Evolutionary conservation across 2,329 filamentous ascomycete genomes (phyloP).

Genomic region (Penicillium sp.): DNA sequence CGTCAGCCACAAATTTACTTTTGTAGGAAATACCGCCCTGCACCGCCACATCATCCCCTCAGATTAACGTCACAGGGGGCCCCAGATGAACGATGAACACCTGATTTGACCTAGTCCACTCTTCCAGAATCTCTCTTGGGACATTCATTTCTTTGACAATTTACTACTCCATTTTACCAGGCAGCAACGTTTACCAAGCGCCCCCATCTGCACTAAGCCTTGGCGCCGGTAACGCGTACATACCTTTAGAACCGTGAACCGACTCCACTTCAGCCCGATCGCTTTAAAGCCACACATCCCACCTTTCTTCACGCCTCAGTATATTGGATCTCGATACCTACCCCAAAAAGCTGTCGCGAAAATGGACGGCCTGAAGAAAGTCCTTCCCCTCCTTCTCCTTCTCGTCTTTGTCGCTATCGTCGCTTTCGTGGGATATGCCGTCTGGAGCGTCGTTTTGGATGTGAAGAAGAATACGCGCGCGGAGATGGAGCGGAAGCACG

Average conservation of each 20-base stretch:
- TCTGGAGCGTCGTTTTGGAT: constrained; percentile 60
- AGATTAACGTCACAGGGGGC: neutral
- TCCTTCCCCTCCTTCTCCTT: constrained; percentile 59
- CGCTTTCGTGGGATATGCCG: constrained; percentile 56
- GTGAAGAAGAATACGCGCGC: constrained; percentile 58
- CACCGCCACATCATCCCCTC: neutral
- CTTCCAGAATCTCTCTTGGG: neutral
- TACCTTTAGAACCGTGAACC: neutral
- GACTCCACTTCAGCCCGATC: neutral
- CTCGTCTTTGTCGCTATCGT: constrained; percentile 53
- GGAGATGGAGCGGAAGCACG: constrained; percentile 65
- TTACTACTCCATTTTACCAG: neutral
- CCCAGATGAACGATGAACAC: neutral
- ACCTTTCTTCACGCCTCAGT: neutral
- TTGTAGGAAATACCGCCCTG: too few relatives aligned
- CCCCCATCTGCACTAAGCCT: neutral
- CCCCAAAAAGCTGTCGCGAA: neutral
- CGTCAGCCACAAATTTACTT: too few relatives aligned
- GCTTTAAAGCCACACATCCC: neutral
- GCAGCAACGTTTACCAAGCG: neutral
- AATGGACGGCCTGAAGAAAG: constrained; percentile 25
- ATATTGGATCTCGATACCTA: neutral
- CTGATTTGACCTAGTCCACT: neutral
- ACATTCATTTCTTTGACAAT: neutral
- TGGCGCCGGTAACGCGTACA: neutral